Evolutionary conservation across 2,329 filamentous ascomycete species (phyloP).

Genomic region (Phyllosticta citribraziliensis): DNA sequence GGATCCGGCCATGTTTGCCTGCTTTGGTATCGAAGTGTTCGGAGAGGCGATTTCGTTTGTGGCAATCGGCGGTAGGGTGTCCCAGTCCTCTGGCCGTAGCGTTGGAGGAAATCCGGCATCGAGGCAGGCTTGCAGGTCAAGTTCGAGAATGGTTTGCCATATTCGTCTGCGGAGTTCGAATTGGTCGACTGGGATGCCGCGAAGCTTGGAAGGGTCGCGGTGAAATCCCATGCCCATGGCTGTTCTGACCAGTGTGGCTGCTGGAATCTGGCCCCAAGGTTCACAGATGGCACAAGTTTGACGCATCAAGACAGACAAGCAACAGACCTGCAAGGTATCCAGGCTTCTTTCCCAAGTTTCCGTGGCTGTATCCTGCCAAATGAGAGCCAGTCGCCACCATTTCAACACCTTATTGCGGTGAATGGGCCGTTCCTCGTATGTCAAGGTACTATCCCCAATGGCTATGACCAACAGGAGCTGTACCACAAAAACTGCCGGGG

Average conservation of each 20-base stretch:
- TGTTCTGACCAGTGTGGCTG: constrained; percentile 30
- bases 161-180: constrained; percentile 35
- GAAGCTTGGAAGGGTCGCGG: constrained; percentile 27
- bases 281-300: neutral
- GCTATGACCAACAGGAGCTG: neutral
- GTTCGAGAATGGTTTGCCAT: constrained; percentile 36
- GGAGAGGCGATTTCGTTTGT: neutral
- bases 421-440: neutral
- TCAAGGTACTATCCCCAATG: neutral
- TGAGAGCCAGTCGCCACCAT: constrained; percentile 5
- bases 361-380: constrained; percentile 1
- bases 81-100: neutral
- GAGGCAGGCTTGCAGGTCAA: constrained; percentile 26
- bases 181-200: constrained; percentile 26
- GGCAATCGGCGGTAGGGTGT: neutral
- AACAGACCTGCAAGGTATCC: neutral
- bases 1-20: neutral
- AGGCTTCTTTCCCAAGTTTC: constrained; percentile 2
- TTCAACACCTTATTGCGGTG: neutral
- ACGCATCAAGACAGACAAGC: neutral
- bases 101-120: constrained; percentile 13
- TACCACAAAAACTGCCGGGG: neutral
- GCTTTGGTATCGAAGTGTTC: neutral
- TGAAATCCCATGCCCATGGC: constrained; percentile 36
- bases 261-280: neutral